A percentile compares a stretch with the other conserved stretches of the same genome.
phyloP scores from a whole-genome alignment of 2,329 filamentous ascomycete genomes.

The Calonectria montana region DNA sequence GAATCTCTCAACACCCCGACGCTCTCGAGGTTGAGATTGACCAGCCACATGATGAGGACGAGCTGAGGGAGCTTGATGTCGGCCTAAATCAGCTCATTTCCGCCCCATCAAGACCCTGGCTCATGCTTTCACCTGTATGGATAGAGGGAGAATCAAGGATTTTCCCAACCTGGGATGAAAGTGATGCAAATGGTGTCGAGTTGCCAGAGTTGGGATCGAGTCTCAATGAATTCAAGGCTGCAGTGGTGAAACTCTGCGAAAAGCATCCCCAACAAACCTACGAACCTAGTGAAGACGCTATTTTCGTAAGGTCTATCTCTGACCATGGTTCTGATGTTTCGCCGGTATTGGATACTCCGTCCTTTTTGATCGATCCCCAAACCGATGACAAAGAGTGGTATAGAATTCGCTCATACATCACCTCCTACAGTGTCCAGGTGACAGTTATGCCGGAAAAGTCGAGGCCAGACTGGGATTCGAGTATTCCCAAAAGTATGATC shows the following conservation, averaged over 20 bases:
- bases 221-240: neutral
- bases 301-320: conserved; percentile 32
- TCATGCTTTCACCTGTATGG: neutral
- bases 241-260: neutral
- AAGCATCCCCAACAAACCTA: neutral
- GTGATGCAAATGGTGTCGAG: neutral
- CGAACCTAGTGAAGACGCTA: neutral
- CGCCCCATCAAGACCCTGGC: neutral
- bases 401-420: conserved; percentile 35
- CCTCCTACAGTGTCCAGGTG: conserved; percentile 18
- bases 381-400: conserved; percentile 39
- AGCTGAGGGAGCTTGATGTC: neutral
- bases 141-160: neutral
- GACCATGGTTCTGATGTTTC: neutral
- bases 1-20: neutral
- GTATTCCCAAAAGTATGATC: conserved; percentile 27
- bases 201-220: neutral
- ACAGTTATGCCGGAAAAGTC: conserved; percentile 10
- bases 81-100: neutral
- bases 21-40: neutral
- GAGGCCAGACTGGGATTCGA: conserved; percentile 30
- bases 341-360: conserved; percentile 17
- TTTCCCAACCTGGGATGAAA: neutral
- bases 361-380: conserved; percentile 29
- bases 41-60: neutral